A percentile compares a stretch with the other conserved stretches of the same genome.
Evolutionary conservation across 345 rosid species (phyloP).

Genomic region (Syzygium grande): DNA sequence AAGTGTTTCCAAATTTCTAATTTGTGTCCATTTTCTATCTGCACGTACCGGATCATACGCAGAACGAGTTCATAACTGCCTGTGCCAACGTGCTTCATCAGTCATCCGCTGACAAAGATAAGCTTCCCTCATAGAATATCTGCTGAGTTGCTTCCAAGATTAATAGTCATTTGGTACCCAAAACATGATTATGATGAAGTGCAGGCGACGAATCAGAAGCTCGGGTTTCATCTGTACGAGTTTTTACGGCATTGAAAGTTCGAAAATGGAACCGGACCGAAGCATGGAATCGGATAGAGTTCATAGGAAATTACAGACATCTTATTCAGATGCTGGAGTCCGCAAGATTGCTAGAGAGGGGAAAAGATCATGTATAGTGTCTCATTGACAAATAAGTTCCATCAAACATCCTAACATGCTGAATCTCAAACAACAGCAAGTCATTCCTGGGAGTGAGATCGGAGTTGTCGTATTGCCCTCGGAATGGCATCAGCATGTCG

Average conservation of each 20-base stretch:
- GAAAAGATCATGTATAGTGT: neutral
- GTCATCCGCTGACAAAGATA: neutral
- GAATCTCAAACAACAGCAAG: neutral
- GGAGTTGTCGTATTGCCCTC: neutral
- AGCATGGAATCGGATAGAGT: neutral
- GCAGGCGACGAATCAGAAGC: neutral
- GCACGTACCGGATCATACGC: neutral
- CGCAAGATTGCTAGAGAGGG: neutral
- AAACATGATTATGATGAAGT: neutral
- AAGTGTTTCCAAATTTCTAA: no score
- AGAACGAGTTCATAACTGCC: neutral
- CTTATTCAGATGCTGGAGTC: neutral
- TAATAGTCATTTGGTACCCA: neutral
- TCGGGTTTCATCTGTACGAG: neutral
- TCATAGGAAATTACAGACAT: neutral
- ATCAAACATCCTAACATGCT: neutral
- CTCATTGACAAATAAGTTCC: neutral
- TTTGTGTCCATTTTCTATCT: no score
- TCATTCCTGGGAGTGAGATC: neutral
- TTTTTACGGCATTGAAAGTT: neutral
- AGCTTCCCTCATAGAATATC: neutral
- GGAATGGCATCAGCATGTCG: neutral
- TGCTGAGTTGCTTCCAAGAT: neutral
- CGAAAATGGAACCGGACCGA: neutral
- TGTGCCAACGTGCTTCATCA: neutral